Evolutionary conservation across 2,329 filamentous ascomycete species (phyloP).

Genomic region (Nothophaeocryptopus gaeumannii): DNA sequence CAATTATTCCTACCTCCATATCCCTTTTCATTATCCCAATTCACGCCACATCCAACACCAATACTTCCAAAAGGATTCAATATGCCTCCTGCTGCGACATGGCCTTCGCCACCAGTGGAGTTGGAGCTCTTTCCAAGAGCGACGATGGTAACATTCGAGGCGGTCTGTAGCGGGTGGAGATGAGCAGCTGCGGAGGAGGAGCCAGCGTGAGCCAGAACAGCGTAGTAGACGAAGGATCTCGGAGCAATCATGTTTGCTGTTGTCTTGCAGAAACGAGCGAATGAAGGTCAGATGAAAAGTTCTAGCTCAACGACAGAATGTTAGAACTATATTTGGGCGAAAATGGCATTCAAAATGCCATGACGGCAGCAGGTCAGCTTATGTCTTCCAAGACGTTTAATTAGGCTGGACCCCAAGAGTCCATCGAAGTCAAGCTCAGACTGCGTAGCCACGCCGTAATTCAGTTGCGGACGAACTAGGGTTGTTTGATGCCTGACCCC

Average conservation of each 20-base stretch:
- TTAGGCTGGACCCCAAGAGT: too few species aligned
- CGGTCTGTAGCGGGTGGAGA: not conserved
- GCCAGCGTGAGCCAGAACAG: not conserved
- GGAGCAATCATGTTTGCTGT: not conserved
- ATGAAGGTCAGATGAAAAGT: too few species aligned
- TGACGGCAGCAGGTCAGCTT: too few species aligned
- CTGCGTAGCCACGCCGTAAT: too few species aligned
- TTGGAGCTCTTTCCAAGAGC: conserved; percentile 13
- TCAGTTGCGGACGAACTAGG: too few species aligned
- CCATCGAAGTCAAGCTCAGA: too few species aligned
- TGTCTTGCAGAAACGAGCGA: too few species aligned
- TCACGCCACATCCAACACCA: conserved; percentile 21
- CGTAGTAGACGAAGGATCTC: not conserved
- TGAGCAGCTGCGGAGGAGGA: conserved; percentile 1
- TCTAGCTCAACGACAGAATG: too few species aligned
- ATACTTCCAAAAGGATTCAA: conserved; percentile 16
- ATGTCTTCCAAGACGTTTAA: too few species aligned
- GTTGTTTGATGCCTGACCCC: too few species aligned
- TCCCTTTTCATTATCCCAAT: conserved; percentile 15
- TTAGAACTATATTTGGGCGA: too few species aligned
- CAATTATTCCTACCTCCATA: conserved; percentile 17
- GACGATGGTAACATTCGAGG: conserved; percentile 14
- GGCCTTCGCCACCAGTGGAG: conserved; percentile 17
- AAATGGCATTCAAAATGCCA: too few species aligned
- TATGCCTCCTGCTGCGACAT: conserved; percentile 14